Evolutionary conservation across 2,329 filamentous ascomycete genomes (phyloP), one percentile per base, ranked within the genome.

Genomic region (Colletotrichum horii): DNA sequence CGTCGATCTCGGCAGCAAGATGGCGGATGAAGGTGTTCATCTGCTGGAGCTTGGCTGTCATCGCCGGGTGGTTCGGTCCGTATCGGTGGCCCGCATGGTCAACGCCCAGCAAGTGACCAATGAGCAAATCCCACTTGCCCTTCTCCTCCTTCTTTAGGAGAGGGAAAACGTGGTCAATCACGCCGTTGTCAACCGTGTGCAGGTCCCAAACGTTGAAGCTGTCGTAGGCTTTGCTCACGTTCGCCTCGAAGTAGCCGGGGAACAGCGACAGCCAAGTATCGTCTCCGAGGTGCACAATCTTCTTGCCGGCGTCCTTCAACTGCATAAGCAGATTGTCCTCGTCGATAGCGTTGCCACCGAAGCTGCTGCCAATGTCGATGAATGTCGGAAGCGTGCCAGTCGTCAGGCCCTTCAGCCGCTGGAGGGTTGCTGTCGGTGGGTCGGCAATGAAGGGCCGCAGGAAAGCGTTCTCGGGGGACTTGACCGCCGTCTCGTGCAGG

Each of bases 151-250:
- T 84, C 65, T 93, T 88, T 77, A 99, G 85, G 4, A 98, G 89
- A 3, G 97, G 97, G 76, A 97, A 94, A 8, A 99, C 92, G 84
- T 98, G 94, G 79, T 98, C 94, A 15, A 93, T 94, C 28, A 99
- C 97, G 1, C 97, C 97, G 81, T 98, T 96, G 82, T 99, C 97
- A 4, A 99, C 95, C 0, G 97, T 98, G 83, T 98, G 96, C 80
- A 99, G 85, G 83, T 99, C 97, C 95, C 96, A 98, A 8, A 98
- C 97, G 81, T 98, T 98, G 87, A 99, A 98, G 77, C 96, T 98
- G 83, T 98, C 96, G 83, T 98, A 99, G 0, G 97, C 92, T 79
- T 90, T 92, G 79, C 96, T 98, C 72, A 98, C 91, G 72, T 96
- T 94, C 11, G 93, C 87, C 83, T 98, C 93, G 80, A 99, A 99